Evolutionary conservation across 73 alveolate genomes (phyloP).

Genomic region (Tetrahymena elliotti): DNA sequence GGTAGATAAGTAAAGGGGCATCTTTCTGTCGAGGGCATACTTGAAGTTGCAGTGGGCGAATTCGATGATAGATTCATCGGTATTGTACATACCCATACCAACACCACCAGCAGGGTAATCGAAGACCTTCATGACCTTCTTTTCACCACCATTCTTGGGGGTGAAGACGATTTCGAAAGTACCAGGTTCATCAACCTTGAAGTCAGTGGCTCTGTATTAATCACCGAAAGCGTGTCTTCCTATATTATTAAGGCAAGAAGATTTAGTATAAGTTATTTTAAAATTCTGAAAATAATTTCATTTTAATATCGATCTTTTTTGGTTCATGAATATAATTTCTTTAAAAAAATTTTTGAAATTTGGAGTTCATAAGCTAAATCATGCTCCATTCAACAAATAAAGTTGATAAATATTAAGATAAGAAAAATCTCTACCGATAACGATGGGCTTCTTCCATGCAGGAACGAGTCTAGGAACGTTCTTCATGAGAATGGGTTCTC

Average conservation of each 20-base stretch:
- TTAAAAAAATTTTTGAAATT: too few species aligned
- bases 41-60: conserved; percentile 72
- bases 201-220: conserved; percentile 73
- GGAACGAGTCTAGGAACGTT: conserved; percentile 81
- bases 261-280: too few species aligned
- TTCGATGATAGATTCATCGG: conserved; percentile 64
- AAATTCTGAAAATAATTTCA: neutral
- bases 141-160: conserved; percentile 70
- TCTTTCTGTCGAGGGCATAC: conserved; percentile 59
- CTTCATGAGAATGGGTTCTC: conserved; percentile 77
- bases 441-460: conserved; percentile 76
- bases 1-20: conserved; percentile 68
- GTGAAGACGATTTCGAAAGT: conserved; percentile 50
- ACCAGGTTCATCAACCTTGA: conserved; percentile 45
- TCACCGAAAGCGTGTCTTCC: conserved; percentile 78
- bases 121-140: conserved; percentile 42
- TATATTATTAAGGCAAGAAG: neutral
- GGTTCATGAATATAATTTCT: neutral
- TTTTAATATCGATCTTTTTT: neutral
- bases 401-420: neutral
- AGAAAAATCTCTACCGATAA: conserved; percentile 38
- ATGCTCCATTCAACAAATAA: neutral
- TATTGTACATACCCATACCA: conserved; percentile 76
- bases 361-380: neutral
- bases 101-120: conserved; percentile 62